These are phyloP conservation scores for Bothriochloa decipiens DNA, from an alignment of 176 grass and related monocot species.

Conservation along the genomic window DNA sequence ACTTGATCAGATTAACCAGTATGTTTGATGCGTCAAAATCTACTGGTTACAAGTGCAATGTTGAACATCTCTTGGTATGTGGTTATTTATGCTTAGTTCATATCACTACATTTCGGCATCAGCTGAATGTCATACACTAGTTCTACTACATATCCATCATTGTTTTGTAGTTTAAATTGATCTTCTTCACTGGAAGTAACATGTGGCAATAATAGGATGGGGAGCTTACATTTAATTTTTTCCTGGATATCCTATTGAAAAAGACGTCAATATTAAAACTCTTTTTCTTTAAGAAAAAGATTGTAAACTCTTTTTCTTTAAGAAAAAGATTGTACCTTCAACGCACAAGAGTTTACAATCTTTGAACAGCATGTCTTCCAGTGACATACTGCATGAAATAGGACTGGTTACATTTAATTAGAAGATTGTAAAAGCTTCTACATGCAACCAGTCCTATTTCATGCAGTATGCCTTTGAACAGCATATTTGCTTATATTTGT, in stretches of 20 bases:
- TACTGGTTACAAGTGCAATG: conserved; percentile 56
- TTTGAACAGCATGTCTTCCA: no score
- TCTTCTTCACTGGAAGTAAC: conserved; percentile 21
- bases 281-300: not conserved
- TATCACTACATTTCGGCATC: not conserved
- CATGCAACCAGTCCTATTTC: not conserved
- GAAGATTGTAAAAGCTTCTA: no score
- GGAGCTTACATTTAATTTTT: not conserved
- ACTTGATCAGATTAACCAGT: conserved; percentile 84
- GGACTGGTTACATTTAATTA: no score
- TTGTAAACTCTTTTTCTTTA: not conserved
- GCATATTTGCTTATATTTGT: not conserved
- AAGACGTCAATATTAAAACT: not conserved
- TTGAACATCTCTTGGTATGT: conserved; percentile 92
- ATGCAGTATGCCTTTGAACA: conserved; percentile 12
- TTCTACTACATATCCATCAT: not conserved
- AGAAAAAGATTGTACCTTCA: not conserved
- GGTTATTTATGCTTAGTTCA: not conserved
- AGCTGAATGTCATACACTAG: not conserved
- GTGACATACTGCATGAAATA: no score
- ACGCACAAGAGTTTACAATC: not conserved
- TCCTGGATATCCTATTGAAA: not conserved
- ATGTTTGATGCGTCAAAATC: conserved; percentile 66
- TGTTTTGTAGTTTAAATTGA: conserved; percentile 3
- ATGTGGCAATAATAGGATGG: not conserved